Conservation (phyloP, 2,329 filamentous ascomycete species). For the Epichloe sylvatica region DNA sequence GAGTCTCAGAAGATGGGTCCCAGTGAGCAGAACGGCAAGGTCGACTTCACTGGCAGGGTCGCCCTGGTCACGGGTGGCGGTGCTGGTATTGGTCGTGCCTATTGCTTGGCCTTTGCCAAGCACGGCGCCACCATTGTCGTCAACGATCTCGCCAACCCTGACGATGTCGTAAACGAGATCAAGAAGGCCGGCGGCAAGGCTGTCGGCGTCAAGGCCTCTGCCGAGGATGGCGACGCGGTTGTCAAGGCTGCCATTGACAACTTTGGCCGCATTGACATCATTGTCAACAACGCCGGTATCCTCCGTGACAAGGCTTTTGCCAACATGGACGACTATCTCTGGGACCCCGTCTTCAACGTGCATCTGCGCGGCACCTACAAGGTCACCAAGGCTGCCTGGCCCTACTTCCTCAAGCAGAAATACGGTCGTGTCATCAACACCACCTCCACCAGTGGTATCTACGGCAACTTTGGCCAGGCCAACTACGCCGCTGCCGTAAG, state of each 20-base stretch:
- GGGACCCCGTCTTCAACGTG: conserved; percentile 84
- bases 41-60: conserved; percentile 74
- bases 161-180: conserved; percentile 83
- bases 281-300: conserved; percentile 97
- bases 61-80: conserved; percentile 79
- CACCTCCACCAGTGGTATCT: conserved; percentile 91
- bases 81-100: conserved; percentile 80
- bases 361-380: conserved; percentile 94
- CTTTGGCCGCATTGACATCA: conserved; percentile 83
- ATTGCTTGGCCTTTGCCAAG: conserved; percentile 77
- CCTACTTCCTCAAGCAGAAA: conserved; percentile 95
- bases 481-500: conserved; percentile 86
- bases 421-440: conserved; percentile 96
- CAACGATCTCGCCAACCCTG: conserved; percentile 89
- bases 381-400: conserved; percentile 94
- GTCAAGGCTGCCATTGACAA: conserved; percentile 88
- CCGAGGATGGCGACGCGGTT: conserved; percentile 80
- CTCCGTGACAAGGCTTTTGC: conserved; percentile 93
- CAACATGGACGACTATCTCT: conserved; percentile 93
- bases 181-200: conserved; percentile 79
- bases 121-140: conserved; percentile 76
- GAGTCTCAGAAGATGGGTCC: conserved; percentile 64
- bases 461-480: conserved; percentile 96
- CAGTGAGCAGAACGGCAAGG: conserved; percentile 56
- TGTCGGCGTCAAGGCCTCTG: conserved; percentile 82